Percentiles rank a stretch among this genome's conserved stretches.
phyloP scores from a whole-genome alignment of 1,284 basidiomycete species.

The Pseudozyma sp. region DNA sequence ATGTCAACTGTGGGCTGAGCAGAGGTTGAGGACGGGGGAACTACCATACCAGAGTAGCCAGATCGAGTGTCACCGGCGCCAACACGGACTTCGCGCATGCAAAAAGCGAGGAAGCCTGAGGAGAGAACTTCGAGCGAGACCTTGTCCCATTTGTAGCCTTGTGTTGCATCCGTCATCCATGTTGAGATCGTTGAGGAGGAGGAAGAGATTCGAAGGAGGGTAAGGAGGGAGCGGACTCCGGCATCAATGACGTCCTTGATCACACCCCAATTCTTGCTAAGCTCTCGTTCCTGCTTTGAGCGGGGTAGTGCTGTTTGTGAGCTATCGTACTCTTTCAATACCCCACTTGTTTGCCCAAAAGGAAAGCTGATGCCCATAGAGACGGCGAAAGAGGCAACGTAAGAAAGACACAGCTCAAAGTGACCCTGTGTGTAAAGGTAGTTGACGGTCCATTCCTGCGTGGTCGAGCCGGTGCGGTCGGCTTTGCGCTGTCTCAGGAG shows the following conservation, averaged over 20 bases:
- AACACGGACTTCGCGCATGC: slow-evolving; percentile 34
- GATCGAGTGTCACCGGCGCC: slow-evolving; percentile 32
- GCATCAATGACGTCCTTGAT: slow-evolving; percentile 42
- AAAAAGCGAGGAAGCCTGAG: slow-evolving; percentile 21
- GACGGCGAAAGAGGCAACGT: slow-evolving; percentile 33
- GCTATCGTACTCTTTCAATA: slow-evolving; percentile 16
- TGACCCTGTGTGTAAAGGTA: slow-evolving; percentile 34
- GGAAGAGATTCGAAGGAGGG: slow-evolving; percentile 1
- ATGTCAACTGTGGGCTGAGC: slow-evolving; percentile 2
- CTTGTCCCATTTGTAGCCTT: background rate
- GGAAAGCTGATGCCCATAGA: slow-evolving; percentile 28
- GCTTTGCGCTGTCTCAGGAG: slow-evolving; percentile 14
- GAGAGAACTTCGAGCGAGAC: slow-evolving; percentile 7
- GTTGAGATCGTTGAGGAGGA: background rate
- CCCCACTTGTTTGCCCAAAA: background rate
- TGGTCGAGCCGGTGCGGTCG: slow-evolving; percentile 20
- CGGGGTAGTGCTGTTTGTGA: slow-evolving; percentile 22
- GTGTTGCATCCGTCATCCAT: slow-evolving; percentile 7
- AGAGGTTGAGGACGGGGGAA: background rate
- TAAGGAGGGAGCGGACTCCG: slow-evolving; percentile 28
- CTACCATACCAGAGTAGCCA: slow-evolving; percentile 32
- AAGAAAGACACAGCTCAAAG: slow-evolving; percentile 36
- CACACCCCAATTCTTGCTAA: slow-evolving; percentile 47
- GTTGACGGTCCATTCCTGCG: slow-evolving; percentile 46
- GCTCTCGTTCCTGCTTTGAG: slow-evolving; percentile 30